Percentiles rank a stretch among this genome's conserved stretches.
phyloP scores from a whole-genome alignment of 371 early-diverging fungal genomes.

The Actinomucor elegans region DNA sequence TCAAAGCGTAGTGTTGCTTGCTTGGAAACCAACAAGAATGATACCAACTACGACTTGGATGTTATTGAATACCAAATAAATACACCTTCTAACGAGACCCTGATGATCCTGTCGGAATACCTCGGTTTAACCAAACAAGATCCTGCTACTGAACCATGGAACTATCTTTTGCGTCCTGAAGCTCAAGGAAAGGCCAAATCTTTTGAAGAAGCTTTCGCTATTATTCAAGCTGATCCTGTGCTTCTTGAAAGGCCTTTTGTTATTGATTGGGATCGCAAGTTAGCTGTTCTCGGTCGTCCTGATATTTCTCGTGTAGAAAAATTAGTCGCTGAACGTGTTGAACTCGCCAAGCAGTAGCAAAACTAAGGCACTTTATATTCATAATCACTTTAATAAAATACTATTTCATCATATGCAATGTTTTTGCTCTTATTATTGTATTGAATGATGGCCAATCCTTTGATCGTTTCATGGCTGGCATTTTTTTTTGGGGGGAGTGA shows the following conservation, averaged over 20 bases:
- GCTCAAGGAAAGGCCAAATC: slow-evolving; percentile 25
- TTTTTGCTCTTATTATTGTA: neutral
- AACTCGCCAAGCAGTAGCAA: neutral
- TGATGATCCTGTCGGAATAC: slow-evolving; percentile 28
- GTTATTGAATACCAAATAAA: slow-evolving; percentile 28
- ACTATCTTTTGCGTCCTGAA: slow-evolving; percentile 32
- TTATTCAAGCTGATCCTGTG: slow-evolving; percentile 37
- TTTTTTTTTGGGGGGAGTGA: neutral
- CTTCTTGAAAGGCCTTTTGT: slow-evolving; percentile 49
- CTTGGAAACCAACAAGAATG: slow-evolving; percentile 27
- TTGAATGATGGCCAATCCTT: neutral
- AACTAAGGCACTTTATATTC: neutral
- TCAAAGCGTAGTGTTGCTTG: slow-evolving; percentile 24
- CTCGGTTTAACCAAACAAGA: slow-evolving; percentile 25
- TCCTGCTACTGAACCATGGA: slow-evolving; percentile 16
- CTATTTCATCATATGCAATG: neutral
- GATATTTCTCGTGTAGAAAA: slow-evolving; percentile 31
- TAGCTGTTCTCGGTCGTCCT: slow-evolving; percentile 48
- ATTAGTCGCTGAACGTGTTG: slow-evolving; percentile 17
- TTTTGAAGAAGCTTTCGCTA: slow-evolving; percentile 29
- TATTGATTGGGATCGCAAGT: slow-evolving; percentile 43
- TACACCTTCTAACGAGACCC: slow-evolving; percentile 28
- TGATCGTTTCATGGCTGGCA: neutral
- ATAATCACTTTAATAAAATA: neutral
- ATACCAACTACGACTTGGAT: slow-evolving; percentile 28